Conservation (phyloP, 2,329 filamentous ascomycete genomes). For the Epichloe typhina region DNA sequence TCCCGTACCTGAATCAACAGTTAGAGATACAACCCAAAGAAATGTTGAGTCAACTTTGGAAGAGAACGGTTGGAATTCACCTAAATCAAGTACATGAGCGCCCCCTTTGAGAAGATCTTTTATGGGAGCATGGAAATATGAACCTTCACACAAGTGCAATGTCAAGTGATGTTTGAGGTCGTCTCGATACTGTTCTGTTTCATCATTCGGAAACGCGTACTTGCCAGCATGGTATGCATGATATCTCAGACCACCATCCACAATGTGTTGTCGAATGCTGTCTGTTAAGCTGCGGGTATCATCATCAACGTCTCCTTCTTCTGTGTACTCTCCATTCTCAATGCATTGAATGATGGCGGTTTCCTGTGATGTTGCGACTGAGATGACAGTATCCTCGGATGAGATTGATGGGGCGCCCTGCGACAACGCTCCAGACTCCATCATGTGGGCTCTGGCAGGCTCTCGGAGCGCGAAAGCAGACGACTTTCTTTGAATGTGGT, state of each 20-base stretch:
- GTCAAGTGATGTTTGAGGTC: conserved; percentile 28
- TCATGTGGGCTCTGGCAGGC: background rate
- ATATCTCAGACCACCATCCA: conserved; percentile 27
- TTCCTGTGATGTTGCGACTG: conserved; percentile 19
- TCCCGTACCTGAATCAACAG: conserved; percentile 27
- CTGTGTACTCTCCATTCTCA: conserved; percentile 18
- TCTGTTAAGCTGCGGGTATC: conserved; percentile 29
- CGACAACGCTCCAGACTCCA: background rate
- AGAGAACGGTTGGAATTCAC: conserved; percentile 14
- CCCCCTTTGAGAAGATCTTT: conserved; percentile 23
- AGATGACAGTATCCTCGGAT: conserved; percentile 11
- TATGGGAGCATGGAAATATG: conserved; percentile 31
- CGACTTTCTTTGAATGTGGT: too few relatives aligned
- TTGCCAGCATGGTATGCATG: conserved; percentile 28
- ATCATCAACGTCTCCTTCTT: conserved; percentile 12
- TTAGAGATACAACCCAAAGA: background rate
- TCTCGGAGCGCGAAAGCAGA: too few relatives aligned
- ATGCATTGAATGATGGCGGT: conserved; percentile 18
- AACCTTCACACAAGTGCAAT: conserved; percentile 24
- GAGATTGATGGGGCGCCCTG: background rate
- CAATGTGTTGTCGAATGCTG: conserved; percentile 29
- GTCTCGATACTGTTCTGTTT: conserved; percentile 28
- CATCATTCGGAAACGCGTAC: conserved; percentile 31
- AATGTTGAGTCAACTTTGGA: background rate
- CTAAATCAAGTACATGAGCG: conserved; percentile 33